Percentiles rank a stretch among this genome's conserved stretches.
Evolutionary conservation across 169 alveolate species (phyloP).

Genomic region (Plasmodium gonderi): DNA sequence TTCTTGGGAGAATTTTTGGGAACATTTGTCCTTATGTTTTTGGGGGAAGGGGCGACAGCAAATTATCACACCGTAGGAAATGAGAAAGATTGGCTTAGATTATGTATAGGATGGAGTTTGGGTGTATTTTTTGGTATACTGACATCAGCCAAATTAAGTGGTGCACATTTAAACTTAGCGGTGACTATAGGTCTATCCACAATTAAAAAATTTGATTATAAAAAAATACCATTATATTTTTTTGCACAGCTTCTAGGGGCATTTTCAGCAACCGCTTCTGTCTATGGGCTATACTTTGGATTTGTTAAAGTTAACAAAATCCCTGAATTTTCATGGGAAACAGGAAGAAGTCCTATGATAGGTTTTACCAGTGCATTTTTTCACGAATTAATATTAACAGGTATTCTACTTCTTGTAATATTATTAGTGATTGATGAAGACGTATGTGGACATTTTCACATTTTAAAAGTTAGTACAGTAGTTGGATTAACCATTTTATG

Average conservation of each 20-base stretch:
- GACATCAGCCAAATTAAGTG: slow-evolving; percentile 68
- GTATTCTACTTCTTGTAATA: slow-evolving; percentile 61
- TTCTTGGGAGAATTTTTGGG: slow-evolving; percentile 72
- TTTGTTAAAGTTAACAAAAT: not conserved
- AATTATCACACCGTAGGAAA: slow-evolving; percentile 2
- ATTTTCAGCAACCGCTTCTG: slow-evolving; percentile 54
- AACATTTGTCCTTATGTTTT: slow-evolving; percentile 63
- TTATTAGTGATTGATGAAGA: slow-evolving; percentile 46
- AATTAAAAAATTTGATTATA: slow-evolving; percentile 61
- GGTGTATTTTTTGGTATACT: slow-evolving; percentile 74
- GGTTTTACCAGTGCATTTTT: slow-evolving; percentile 56
- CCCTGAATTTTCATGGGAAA: slow-evolving; percentile 59
- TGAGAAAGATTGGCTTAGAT: slow-evolving; percentile 41
- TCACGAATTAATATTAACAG: slow-evolving; percentile 70
- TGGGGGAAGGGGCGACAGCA: slow-evolving; percentile 75
- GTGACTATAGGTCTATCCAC: slow-evolving; percentile 54
- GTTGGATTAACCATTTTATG: slow-evolving; percentile 72
- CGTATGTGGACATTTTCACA: slow-evolving; percentile 47
- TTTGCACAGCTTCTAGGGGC: slow-evolving; percentile 74
- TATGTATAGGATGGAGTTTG: slow-evolving; percentile 75
- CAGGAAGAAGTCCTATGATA: slow-evolving; percentile 4
- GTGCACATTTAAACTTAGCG: slow-evolving; percentile 77
- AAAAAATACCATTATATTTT: slow-evolving; percentile 66
- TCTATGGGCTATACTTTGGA: slow-evolving; percentile 42
- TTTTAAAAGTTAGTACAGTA: slow-evolving; percentile 45